A percentile compares a stretch with the other conserved stretches of the same genome.
Evolutionary conservation across 208 protist genomes (phyloP).

Genomic region (Zelonia costaricensis): DNA sequence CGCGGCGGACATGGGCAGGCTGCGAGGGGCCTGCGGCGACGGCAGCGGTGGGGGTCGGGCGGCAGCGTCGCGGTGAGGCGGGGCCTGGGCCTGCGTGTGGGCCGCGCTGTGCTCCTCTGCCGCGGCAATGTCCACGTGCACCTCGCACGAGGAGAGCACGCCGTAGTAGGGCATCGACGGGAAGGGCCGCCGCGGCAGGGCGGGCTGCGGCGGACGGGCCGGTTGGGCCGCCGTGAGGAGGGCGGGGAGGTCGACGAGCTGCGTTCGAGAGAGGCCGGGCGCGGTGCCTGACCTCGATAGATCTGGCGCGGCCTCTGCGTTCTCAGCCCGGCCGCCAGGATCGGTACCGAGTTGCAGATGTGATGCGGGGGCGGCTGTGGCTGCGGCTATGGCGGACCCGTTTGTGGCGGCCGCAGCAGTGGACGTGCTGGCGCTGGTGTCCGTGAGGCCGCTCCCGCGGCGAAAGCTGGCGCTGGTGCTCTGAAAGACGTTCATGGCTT

Average conservation of each 20-base stretch:
- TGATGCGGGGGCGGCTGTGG: too few species aligned
- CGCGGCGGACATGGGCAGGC: conserved; percentile 7
- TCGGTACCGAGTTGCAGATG: too few species aligned
- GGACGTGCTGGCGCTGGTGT: background rate
- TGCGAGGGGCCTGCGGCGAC: background rate
- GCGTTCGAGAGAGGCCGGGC: background rate
- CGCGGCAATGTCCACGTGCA: conserved; percentile 35
- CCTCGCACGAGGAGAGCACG: conserved; percentile 33
- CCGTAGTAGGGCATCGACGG: conserved; percentile 63
- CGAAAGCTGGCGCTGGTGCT: conserved; percentile 16
- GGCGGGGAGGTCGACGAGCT: background rate
- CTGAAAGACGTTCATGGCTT: conserved; percentile 20
- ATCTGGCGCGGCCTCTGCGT: background rate
- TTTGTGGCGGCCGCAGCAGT: background rate
- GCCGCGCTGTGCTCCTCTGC: conserved; percentile 6
- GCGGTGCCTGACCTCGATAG: too few species aligned
- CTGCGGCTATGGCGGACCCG: too few species aligned
- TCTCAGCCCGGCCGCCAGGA: background rate
- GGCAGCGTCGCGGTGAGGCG: background rate
- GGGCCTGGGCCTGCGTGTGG: too few species aligned
- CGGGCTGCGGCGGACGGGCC: background rate
- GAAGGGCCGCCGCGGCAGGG: conserved; percentile 12
- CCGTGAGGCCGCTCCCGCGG: conserved; percentile 8
- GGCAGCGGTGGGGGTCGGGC: background rate
- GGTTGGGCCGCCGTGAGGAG: conserved; percentile 4